Evolutionary conservation across 306 rosid species (phyloP), one percentile per base, ranked within the genome.

Genomic region (Vigna nakashimae): DNA sequence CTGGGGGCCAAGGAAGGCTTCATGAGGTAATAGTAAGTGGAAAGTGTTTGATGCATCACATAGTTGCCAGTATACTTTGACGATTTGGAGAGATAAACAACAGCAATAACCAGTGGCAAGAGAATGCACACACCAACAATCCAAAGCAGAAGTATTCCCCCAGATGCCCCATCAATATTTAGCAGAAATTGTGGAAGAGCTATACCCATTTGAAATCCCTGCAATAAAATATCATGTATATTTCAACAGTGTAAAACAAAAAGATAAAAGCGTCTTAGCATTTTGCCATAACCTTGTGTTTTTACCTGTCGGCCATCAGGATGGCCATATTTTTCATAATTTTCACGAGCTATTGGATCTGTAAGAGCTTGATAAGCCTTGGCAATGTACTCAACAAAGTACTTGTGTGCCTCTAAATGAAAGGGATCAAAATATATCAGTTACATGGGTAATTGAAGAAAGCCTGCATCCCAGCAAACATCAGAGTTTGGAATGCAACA

Each of bases 181-280:
- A 96, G 90, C 74, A 96, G 81, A 86, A 96, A 92, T 75, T 96
- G 94, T 67, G 99, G 98, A 69, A 96, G 98, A 78, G 98, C 97
- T 82, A 92, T 92, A 75, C 99, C 98, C 99, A 96, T 96, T 92
- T 92, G 94, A 76, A 96, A 96, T 45, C 99, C 99, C 99, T 96
- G 85, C 57, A 79, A 82, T 36, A 83, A 82, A 80, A 50, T 71
- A 75, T 36, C 82, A 80, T 66, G 43, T 45, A 66, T 52, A 81
- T 59, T 70, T 72, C 59, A 74, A 65, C 69, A 74, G 67, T 53
- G 50, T 14, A 50, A 38, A 22, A 65, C 69, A 63, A 79, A 82
- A 51, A 57, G n/a, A 34, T 70, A 34, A 13, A 75, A 60, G 64
- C 60, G 28, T 64, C 66, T 8, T 30, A 63, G 45, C 57, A 46